Conservation (phyloP, 2,329 filamentous ascomycete species). For the Camillea tinctor region DNA sequence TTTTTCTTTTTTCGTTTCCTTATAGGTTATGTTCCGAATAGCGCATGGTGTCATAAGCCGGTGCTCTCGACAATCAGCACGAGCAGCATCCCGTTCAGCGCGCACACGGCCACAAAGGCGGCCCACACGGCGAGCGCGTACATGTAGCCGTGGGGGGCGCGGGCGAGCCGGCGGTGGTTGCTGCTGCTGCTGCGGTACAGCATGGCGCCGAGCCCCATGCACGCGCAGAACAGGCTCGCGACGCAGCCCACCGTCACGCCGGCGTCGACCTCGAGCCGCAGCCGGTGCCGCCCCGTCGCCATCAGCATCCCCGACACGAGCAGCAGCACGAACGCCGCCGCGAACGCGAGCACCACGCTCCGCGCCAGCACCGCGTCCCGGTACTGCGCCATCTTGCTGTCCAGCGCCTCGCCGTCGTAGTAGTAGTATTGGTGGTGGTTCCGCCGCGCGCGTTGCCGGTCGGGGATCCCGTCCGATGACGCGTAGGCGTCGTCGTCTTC, state of each 20-base stretch:
- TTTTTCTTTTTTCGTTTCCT: too few species aligned
- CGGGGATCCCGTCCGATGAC: constrained; percentile 24
- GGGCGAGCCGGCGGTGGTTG: constrained; percentile 38
- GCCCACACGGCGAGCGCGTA: constrained; percentile 44
- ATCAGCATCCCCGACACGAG: constrained; percentile 65
- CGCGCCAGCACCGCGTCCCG: constrained; percentile 57
- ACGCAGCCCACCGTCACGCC: constrained; percentile 70
- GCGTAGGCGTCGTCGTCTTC: constrained; percentile 38
- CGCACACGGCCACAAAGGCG: constrained; percentile 45
- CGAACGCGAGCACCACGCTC: constrained; percentile 53
- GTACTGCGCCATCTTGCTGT: constrained; percentile 49
- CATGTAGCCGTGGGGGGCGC: constrained; percentile 27
- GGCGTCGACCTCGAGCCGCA: constrained; percentile 69
- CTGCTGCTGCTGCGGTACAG: constrained; percentile 42
- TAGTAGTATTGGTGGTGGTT: constrained; percentile 41
- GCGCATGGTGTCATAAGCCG: constrained; percentile 22
- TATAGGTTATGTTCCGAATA: too few species aligned
- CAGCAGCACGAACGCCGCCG: constrained; percentile 61
- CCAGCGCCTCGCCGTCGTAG: constrained; percentile 20
- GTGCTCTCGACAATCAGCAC: constrained; percentile 48
- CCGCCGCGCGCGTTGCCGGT: constrained; percentile 45
- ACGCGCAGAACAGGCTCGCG: constrained; percentile 62
- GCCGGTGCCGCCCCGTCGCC: constrained; percentile 64
- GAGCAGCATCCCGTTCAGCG: constrained; percentile 51
- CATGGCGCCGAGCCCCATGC: constrained; percentile 59